Evolutionary conservation across 2,329 filamentous ascomycete genomes (phyloP), one percentile per base, ranked within the genome.

Genomic region (Teratosphaeria destructans): DNA sequence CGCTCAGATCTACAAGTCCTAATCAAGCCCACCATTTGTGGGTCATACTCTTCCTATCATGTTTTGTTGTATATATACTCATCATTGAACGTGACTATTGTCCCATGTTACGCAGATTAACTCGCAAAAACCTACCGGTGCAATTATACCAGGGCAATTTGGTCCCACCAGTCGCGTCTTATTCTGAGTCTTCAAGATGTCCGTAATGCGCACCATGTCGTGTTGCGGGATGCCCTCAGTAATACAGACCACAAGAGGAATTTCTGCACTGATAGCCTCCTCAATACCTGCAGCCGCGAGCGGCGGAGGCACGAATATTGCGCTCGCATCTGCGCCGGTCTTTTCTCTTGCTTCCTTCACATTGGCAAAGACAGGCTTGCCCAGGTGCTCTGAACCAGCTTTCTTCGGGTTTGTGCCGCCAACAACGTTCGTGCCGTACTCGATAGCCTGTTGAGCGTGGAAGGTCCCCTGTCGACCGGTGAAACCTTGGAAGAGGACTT

Each of bases 341-440:
- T 91, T 80, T 82, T 92, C 94, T 66, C 95, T 85, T 65, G 89
- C 94, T 59, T 99, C 91, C 68, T 79, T 78, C 68, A 99, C 94
- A 70, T 84, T 93, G 71, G 85, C 89, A 78, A 97, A 99, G 72
- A 99, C 94, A 61, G 94, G 94, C 68, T 88, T 88, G 74, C 86
- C 90, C 64, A 99, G 85, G 78, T 99, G 94, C 74, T 85, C 87
- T 71, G 84, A 79, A 73, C 94, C 94, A 67, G 94, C 94, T 82
- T 99, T 99, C 84, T 96, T 97, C 74, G 94, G 94, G 82, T 97
- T 97, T 73, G 93, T 97, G 74, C 94, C 94, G 76, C 94, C 94
- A 67, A 99, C 91, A 67, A 99, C 90, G 76, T 96, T 93, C 71
- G 94, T 99, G 76, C 93, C 94, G 79, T 99, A 99, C 77, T 95